These are phyloP conservation scores for Rhodotorula taiwanensis DNA, from an alignment of 768 basidiomycete species.

Conservation along the genomic window DNA sequence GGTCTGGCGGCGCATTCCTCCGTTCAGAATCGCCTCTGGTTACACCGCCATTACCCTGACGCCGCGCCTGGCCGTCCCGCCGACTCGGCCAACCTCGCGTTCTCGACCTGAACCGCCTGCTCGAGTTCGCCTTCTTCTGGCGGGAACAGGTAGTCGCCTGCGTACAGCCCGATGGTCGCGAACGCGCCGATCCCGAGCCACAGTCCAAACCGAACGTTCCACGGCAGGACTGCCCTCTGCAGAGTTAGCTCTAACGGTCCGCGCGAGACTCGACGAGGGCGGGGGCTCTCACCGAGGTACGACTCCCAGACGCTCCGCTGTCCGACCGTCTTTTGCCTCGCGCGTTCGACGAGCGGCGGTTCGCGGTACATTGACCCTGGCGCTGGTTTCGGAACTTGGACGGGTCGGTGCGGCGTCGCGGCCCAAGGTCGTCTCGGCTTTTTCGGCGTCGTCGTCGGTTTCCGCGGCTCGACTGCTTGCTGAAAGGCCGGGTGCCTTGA, in stretches of 20 bases:
- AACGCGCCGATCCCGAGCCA: conserved; percentile 23
- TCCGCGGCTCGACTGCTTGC: not conserved
- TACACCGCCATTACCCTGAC: too few species aligned
- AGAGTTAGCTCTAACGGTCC: too few species aligned
- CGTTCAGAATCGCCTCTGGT: too few species aligned
- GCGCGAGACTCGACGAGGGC: too few species aligned
- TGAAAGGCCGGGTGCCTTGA: too few species aligned
- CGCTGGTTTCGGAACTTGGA: not conserved
- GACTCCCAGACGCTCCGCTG: conserved; percentile 25
- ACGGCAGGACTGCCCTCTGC: conserved; percentile 9
- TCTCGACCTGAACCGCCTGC: too few species aligned
- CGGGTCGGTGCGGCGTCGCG: too few species aligned
- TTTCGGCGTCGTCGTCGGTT: not conserved
- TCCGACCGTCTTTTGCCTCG: conserved; percentile 14
- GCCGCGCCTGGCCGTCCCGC: too few species aligned
- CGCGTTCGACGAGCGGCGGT: conserved; percentile 13
- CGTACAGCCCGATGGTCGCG: conserved; percentile 24
- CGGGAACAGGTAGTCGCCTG: conserved; percentile 21
- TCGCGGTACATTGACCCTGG: not conserved
- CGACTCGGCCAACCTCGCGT: too few species aligned
- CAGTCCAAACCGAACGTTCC: conserved; percentile 25
- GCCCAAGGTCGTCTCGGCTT: too few species aligned
- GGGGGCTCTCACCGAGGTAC: conserved; percentile 31
- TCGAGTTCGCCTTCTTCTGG: not conserved
- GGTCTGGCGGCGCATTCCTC: too few species aligned